Evolutionary conservation across 306 rosid genomes (phyloP).

Genomic region (Hippophae tibetana): DNA sequence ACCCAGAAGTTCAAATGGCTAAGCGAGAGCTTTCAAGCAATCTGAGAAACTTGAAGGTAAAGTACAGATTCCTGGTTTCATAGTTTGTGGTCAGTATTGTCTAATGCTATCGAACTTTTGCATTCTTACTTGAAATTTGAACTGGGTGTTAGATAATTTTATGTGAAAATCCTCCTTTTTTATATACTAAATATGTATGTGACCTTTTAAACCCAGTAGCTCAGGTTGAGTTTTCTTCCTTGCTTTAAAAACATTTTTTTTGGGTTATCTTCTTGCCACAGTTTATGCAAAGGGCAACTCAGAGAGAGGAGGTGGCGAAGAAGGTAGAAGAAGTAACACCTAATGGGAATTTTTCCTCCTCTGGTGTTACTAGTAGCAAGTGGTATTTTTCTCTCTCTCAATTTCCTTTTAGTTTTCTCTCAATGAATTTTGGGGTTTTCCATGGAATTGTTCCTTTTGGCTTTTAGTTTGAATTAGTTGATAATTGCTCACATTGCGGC

Average conservation of each 20-base stretch:
- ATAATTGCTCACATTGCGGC: background rate
- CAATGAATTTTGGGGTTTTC: background rate
- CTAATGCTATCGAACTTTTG: background rate
- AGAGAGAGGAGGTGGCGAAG: constrained; percentile 48
- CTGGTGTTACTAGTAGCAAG: constrained; percentile 26
- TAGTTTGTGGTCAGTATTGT: background rate
- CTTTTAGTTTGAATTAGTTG: background rate
- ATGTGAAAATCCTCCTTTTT: constrained; percentile 4
- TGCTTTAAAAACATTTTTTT: no score
- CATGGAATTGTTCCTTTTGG: background rate
- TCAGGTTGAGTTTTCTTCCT: background rate
- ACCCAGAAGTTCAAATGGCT: constrained; percentile 33
- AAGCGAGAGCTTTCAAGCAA: constrained; percentile 65
- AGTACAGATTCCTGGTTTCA: background rate
- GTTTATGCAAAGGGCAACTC: constrained; percentile 90
- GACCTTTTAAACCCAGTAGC: background rate
- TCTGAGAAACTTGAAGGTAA: constrained; percentile 77
- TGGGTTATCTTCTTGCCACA: constrained; percentile 8
- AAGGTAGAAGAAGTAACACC: constrained; percentile 46
- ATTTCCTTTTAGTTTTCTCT: background rate
- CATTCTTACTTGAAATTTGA: background rate
- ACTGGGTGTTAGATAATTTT: constrained; percentile 5
- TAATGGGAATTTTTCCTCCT: constrained; percentile 31
- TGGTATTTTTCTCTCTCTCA: constrained; percentile 38
- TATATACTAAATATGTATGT: background rate